A percentile compares a stretch with the other conserved stretches of the same genome.
phyloP scores from a whole-genome alignment of 1,284 basidiomycete species.

The Sporisorium iseilematis-ciliati region DNA sequence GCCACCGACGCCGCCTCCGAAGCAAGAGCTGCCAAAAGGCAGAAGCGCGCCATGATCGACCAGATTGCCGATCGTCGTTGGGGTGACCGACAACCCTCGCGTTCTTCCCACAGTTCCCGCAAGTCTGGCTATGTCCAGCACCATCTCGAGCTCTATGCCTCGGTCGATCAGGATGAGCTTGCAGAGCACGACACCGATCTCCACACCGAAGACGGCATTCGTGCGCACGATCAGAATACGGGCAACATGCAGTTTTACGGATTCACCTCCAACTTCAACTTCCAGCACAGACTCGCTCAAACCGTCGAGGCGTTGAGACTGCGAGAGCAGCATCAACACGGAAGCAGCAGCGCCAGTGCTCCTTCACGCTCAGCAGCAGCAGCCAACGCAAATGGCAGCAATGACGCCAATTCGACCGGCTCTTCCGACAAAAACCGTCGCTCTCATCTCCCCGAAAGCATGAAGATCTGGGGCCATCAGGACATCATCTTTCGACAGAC shows the following conservation, averaged over 20 bases:
- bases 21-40: slow-evolving; percentile 34
- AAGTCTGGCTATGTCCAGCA: slow-evolving; percentile 41
- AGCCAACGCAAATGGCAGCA: slow-evolving; percentile 2
- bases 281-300: slow-evolving; percentile 49
- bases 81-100: slow-evolving; percentile 28
- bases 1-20: slow-evolving; percentile 17
- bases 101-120: slow-evolving; percentile 24
- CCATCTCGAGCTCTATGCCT: slow-evolving; percentile 45
- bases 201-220: slow-evolving; percentile 50
- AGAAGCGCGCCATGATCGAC: slow-evolving; percentile 50
- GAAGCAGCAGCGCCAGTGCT: slow-evolving; percentile 3
- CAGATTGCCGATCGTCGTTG: slow-evolving; percentile 43
- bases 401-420: not conserved
- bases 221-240: slow-evolving; percentile 50
- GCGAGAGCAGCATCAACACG: slow-evolving; percentile 42
- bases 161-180: slow-evolving; percentile 44
- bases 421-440: slow-evolving; percentile 15
- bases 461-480: slow-evolving; percentile 52
- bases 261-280: slow-evolving; percentile 56
- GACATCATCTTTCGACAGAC: slow-evolving; percentile 51
- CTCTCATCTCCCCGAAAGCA: slow-evolving; percentile 42
- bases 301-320: slow-evolving; percentile 42
- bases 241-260: slow-evolving; percentile 56
- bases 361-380: slow-evolving; percentile 1
- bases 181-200: slow-evolving; percentile 28